Evolutionary conservation across 331 rosid species (phyloP).

Genomic region (Cydonia oblonga): DNA sequence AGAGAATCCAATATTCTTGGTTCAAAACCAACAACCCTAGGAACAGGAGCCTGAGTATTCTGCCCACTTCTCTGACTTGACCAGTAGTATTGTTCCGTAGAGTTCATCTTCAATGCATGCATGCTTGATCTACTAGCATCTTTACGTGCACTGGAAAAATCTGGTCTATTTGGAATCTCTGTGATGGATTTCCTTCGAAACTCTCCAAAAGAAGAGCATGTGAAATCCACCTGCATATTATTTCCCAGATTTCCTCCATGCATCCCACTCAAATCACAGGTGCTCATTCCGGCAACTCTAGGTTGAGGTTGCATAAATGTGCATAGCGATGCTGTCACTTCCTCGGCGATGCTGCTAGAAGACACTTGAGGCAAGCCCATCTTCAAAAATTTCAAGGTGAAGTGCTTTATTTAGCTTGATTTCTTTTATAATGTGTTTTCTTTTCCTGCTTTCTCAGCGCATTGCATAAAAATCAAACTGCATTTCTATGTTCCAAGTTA

Average conservation of each 20-base stretch:
- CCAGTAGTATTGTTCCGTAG: slow-evolving; percentile 24
- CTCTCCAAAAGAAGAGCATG: slow-evolving; percentile 21
- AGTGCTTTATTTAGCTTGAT: slow-evolving; percentile 5
- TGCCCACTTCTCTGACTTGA: slow-evolving; percentile 22
- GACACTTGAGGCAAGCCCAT: slow-evolving; percentile 67
- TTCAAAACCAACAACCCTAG: slow-evolving; percentile 54
- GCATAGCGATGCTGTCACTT: slow-evolving; percentile 39
- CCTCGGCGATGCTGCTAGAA: slow-evolving; percentile 45
- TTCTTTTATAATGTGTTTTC: not conserved
- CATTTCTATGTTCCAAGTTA: slow-evolving; percentile 4
- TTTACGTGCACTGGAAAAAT: slow-evolving; percentile 12
- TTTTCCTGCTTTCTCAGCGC: not conserved
- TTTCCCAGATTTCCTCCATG: slow-evolving; percentile 34
- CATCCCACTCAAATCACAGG: slow-evolving; percentile 42
- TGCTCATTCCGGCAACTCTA: slow-evolving; percentile 26
- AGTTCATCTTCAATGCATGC: slow-evolving; percentile 29
- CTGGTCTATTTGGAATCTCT: slow-evolving; percentile 35
- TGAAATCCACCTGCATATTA: slow-evolving; percentile 27
- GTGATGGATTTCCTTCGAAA: slow-evolving; percentile 22
- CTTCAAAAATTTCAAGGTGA: slow-evolving; percentile 15
- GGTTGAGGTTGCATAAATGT: slow-evolving; percentile 37
- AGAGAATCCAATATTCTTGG: slow-evolving; percentile 25
- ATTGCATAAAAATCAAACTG: slow-evolving; percentile 8
- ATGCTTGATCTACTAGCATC: slow-evolving; percentile 25
- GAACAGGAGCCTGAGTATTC: slow-evolving; percentile 29